Conservation (phyloP, 805 yeast species). For the Maudiozyma barnettii region DNA sequence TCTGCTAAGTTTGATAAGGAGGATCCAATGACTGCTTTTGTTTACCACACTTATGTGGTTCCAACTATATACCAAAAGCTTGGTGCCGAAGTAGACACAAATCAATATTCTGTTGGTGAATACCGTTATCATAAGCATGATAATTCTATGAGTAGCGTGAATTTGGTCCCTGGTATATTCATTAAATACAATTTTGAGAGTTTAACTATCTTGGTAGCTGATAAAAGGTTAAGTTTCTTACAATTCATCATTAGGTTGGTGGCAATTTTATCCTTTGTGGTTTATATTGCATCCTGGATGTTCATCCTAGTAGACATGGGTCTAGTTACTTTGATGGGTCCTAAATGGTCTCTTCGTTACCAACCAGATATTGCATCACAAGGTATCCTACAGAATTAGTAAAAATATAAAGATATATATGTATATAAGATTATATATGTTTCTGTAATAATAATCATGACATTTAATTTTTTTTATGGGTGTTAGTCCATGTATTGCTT, state of each 20-base stretch:
- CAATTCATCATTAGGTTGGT: conserved; percentile 70
- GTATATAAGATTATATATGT: too few relatives aligned
- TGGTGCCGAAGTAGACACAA: conserved; percentile 67
- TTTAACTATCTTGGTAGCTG: conserved; percentile 57
- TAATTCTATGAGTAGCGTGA: conserved; percentile 3
- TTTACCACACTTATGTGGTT: conserved; percentile 68
- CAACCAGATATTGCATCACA: conserved; percentile 21
- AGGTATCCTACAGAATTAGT: conserved; percentile 18
- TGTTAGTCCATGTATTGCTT: too few relatives aligned
- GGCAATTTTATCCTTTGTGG: conserved; percentile 75
- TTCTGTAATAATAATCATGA: too few relatives aligned
- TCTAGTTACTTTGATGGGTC: conserved; percentile 48
- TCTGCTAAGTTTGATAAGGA: conserved; percentile 48
- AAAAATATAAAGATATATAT: background rate
- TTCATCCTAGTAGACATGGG: conserved; percentile 48
- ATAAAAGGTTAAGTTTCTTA: conserved; percentile 63
- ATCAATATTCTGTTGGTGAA: conserved; percentile 71
- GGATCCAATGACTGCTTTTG: conserved; percentile 41
- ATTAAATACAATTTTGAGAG: conserved; percentile 87
- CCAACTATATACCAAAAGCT: conserved; percentile 68
- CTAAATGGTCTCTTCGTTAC: conserved; percentile 36
- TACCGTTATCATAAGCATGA: conserved; percentile 28
- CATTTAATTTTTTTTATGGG: too few relatives aligned
- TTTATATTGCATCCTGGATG: conserved; percentile 59
- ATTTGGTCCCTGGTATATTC: conserved; percentile 62